These are phyloP conservation scores for Saksenaea vasiformis DNA, from an alignment of 371 early-diverging fungal genomes.

Conservation along the genomic window DNA sequence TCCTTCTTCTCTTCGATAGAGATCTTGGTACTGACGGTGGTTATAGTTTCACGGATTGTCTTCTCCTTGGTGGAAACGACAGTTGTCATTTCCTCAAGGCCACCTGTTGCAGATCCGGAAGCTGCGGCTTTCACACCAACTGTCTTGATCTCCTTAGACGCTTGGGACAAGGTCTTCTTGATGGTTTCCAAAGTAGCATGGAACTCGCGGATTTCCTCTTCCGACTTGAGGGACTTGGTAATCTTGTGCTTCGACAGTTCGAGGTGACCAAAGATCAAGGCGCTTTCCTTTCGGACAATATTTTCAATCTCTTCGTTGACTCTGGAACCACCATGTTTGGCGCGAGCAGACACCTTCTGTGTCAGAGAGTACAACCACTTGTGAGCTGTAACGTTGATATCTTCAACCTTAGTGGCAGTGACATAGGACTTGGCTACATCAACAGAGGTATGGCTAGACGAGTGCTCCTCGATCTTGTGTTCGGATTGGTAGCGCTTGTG, in stretches of 20 bases:
- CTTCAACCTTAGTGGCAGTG: constrained; percentile 19
- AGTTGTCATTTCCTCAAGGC: constrained; percentile 28
- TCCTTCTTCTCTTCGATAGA: constrained; percentile 9
- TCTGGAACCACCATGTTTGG: constrained; percentile 18
- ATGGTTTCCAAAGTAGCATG: constrained; percentile 19
- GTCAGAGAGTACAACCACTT: constrained; percentile 28
- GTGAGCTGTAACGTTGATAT: constrained; percentile 26
- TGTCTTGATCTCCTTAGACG: constrained; percentile 21
- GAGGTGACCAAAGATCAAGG: constrained; percentile 15
- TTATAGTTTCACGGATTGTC: constrained; percentile 22
- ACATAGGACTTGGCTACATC: background rate
- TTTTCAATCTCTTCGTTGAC: constrained; percentile 20
- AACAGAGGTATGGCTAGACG: constrained; percentile 9
- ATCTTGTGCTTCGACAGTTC: constrained; percentile 26
- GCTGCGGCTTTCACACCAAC: constrained; percentile 19
- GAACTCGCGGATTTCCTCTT: constrained; percentile 15
- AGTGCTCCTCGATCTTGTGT: constrained; percentile 7
- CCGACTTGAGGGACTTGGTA: constrained; percentile 21
- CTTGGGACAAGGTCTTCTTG: constrained; percentile 21
- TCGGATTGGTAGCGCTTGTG: constrained; percentile 14
- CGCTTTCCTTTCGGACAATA: constrained; percentile 18
- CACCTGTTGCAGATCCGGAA: constrained; percentile 10
- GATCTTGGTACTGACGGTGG: constrained; percentile 20
- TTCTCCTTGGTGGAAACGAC: constrained; percentile 28
- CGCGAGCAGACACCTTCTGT: constrained; percentile 27